phyloP scores from a whole-genome alignment of 2,329 filamentous ascomycete species.

The Verticillium longisporum region DNA sequence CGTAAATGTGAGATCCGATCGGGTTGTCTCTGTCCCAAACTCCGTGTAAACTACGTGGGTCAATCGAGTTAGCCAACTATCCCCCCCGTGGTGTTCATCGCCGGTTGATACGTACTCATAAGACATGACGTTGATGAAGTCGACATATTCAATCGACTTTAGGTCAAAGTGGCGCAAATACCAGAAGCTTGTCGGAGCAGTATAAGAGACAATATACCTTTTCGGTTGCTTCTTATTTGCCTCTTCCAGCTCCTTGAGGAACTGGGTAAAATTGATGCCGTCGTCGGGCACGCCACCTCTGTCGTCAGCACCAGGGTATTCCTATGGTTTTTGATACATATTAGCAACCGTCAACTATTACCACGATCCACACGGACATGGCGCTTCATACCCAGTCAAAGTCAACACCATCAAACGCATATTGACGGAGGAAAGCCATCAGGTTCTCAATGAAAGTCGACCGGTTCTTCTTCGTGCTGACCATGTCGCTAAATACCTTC shows the following conservation, averaged over 20 bases:
- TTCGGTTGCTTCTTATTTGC: too few relatives aligned
- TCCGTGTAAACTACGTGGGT: conserved; percentile 18
- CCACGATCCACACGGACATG: conserved; percentile 9
- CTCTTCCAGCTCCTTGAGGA: background rate
- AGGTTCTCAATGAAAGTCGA: conserved; percentile 27
- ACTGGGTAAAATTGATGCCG: conserved; percentile 17
- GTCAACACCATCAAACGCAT: conserved; percentile 37
- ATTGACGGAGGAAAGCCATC: conserved; percentile 29
- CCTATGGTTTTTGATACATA: background rate
- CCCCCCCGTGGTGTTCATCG: background rate
- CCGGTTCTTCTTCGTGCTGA: conserved; percentile 17
- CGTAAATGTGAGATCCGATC: conserved; percentile 22
- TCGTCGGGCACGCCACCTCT: conserved; percentile 25
- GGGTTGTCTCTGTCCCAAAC: conserved; percentile 24
- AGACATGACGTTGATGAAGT: conserved; percentile 17
- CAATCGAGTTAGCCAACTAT: background rate
- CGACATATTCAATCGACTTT: conserved; percentile 11
- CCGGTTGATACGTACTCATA: conserved; percentile 4
- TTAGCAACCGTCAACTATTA: background rate
- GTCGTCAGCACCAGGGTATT: conserved; percentile 24
- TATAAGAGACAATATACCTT: too few relatives aligned
- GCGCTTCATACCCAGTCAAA: conserved; percentile 32
- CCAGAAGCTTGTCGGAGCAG: background rate
- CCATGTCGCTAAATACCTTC: conserved; percentile 24
- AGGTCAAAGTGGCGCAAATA: conserved; percentile 7